Evolutionary conservation across 2,329 filamentous ascomycete species (phyloP), one percentile per base, ranked within the genome.

Genomic region (Metarhizium anisopliae): DNA sequence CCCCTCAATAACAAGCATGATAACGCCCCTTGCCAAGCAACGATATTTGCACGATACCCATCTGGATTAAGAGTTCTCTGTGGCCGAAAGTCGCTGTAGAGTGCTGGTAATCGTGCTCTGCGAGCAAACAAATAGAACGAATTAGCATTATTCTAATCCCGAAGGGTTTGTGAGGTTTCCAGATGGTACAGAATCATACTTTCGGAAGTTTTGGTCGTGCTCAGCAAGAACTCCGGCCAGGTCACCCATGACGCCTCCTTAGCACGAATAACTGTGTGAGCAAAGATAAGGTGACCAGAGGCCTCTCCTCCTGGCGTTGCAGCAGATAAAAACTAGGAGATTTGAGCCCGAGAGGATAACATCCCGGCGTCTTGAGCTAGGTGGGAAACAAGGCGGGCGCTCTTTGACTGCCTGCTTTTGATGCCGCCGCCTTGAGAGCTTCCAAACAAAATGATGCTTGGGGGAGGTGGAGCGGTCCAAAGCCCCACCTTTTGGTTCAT

Each of bases 61-160:
- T 95, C 90, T 1, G 90, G 89, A 66, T 96, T 95, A 25, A 88
- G 82, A 43, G 80, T 82, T 63, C 80, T 80, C 62, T 93, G 90
- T 5, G 82, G 72, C 42, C 83, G 78, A 67, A 96, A 95, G 69
- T 96, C 91, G 51, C 90, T 92, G 73, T 95, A 96, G 50, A 96
- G 83, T 5, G 90, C 92, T 13, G 89, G 85, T 13, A 96, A 79
- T 52, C 91, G 88, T 60, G 85, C 81, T 73, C 86, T 90, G 61
- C 18, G 29, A 25, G 25, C n/a, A 4, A 20, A n/a, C 25, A 20
- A 6, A 5, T 16, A 35, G 50, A 14, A 47, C 30, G 35, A n/a
- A 30, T 32, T 47, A 49, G 47, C 13, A 49, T 29, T 29, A 11
- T 30, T 2, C 6, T 18, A 16, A 45, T 8, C 25, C 25, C 25